These are phyloP conservation scores for Ophiostoma tasmaniense DNA, from an alignment of 2,329 filamentous ascomycete genomes.

Conservation along the genomic window DNA sequence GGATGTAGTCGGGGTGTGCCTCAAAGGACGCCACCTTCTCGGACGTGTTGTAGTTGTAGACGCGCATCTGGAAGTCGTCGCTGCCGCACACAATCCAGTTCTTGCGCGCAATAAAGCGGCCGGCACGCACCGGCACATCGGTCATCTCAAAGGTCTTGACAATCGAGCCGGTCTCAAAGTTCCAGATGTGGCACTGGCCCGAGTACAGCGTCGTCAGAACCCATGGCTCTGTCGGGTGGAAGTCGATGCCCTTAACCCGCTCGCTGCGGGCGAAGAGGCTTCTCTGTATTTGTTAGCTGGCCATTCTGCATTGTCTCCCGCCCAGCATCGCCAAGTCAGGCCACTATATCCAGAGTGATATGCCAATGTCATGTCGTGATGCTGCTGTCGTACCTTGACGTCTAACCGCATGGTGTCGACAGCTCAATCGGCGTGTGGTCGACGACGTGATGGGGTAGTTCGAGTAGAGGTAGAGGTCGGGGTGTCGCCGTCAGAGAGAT, in stretches of 20 bases:
- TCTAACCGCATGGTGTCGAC: slow-evolving; percentile 23
- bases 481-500: not conserved
- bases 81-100: slow-evolving; percentile 98
- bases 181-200: slow-evolving; percentile 99
- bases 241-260: slow-evolving; percentile 23
- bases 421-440: slow-evolving; percentile 7
- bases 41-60: slow-evolving; percentile 87
- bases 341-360: not conserved
- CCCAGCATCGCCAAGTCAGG: not conserved
- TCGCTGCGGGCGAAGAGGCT: slow-evolving; percentile 23
- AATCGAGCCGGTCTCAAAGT: slow-evolving; percentile 90
- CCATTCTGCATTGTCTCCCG: not conserved
- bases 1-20: slow-evolving; percentile 96
- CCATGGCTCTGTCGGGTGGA: slow-evolving; percentile 23
- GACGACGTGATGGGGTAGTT: not conserved
- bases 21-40: slow-evolving; percentile 98
- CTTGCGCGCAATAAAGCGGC: slow-evolving; percentile 92
- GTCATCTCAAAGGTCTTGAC: slow-evolving; percentile 99
- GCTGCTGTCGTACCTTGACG: slow-evolving; percentile 19
- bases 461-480: not conserved
- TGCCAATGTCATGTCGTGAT: not conserved
- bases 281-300: slow-evolving; percentile 12
- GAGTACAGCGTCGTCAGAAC: slow-evolving; percentile 83
- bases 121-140: slow-evolving; percentile 93
- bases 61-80: slow-evolving; percentile 63